Evolutionary conservation across 257 asterid species (phyloP).

Genomic region (Solanum boliviense): DNA sequence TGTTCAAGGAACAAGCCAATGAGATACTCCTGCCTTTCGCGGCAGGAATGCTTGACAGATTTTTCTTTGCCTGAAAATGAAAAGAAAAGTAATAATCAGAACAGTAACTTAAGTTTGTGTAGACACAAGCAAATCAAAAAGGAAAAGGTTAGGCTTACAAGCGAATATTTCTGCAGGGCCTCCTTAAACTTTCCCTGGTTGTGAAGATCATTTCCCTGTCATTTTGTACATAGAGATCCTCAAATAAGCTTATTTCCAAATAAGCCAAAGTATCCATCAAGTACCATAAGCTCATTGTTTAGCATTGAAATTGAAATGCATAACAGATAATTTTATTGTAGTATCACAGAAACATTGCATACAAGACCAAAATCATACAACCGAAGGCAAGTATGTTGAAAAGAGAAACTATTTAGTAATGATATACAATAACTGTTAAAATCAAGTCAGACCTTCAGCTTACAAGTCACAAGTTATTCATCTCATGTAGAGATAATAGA

Average conservation of each 20-base stretch:
- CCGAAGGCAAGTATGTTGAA: neutral
- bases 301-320: neutral
- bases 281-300: neutral
- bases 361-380: neutral
- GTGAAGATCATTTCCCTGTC: slow-evolving; percentile 87
- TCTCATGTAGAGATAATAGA: neutral
- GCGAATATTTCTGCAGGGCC: slow-evolving; percentile 76
- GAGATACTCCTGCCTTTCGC: slow-evolving; percentile 56
- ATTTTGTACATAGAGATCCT: slow-evolving; percentile 8
- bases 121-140: slow-evolving; percentile 1
- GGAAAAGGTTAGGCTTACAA: slow-evolving; percentile 37
- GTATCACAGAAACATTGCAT: neutral
- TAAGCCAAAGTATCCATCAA: neutral
- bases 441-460: neutral
- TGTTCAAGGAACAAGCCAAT: slow-evolving; percentile 77
- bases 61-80: slow-evolving; percentile 66
- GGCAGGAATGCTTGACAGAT: slow-evolving; percentile 54
- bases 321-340: neutral
- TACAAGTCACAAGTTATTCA: neutral
- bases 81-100: neutral
- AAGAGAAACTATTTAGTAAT: neutral
- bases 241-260: neutral
- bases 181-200: slow-evolving; percentile 56
- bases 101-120: neutral
- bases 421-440: neutral